Evolutionary conservation across 768 basidiomycete genomes (phyloP).

Genomic region (Boletus eberwhitei): DNA sequence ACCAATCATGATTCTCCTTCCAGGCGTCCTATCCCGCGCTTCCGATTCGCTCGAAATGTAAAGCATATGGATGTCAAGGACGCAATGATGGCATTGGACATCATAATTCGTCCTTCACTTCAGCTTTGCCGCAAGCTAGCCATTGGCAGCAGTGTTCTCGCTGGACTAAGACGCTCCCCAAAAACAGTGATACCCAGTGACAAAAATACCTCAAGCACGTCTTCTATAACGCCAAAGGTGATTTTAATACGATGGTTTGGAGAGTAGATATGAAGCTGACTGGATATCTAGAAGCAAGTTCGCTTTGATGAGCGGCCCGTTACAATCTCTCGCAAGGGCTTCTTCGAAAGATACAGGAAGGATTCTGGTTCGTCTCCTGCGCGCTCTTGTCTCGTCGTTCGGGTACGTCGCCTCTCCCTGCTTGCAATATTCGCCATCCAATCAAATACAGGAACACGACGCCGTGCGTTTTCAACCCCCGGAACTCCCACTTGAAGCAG

Average conservation of each 20-base stretch:
- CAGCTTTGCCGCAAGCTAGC: slow-evolving; percentile 18
- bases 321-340: slow-evolving; percentile 17
- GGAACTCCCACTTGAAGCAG: slow-evolving; percentile 6
- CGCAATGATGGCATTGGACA: slow-evolving; percentile 14
- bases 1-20: slow-evolving; percentile 3
- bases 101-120: slow-evolving; percentile 24
- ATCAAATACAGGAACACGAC: slow-evolving; percentile 12
- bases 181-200: slow-evolving; percentile 5
- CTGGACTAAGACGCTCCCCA: slow-evolving; percentile 5
- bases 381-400: slow-evolving; percentile 29
- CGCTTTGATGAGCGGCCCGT: slow-evolving; percentile 29
- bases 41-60: slow-evolving; percentile 9
- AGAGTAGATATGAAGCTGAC: slow-evolving; percentile 1
- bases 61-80: slow-evolving; percentile 17
- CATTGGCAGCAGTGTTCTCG: slow-evolving; percentile 2
- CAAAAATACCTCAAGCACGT: slow-evolving; percentile 4
- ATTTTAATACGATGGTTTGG: not conserved
- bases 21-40: slow-evolving; percentile 5
- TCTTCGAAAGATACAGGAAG: slow-evolving; percentile 16
- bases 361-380: slow-evolving; percentile 12
- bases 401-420: slow-evolving; percentile 14
- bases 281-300: slow-evolving; percentile 16
- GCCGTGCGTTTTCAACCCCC: not conserved
- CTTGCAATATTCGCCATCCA: not conserved
- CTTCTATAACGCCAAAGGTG: slow-evolving; percentile 19